Evolutionary conservation across 2,329 filamentous ascomycete genomes (phyloP).

Genomic region (Sporothrix humicola): DNA sequence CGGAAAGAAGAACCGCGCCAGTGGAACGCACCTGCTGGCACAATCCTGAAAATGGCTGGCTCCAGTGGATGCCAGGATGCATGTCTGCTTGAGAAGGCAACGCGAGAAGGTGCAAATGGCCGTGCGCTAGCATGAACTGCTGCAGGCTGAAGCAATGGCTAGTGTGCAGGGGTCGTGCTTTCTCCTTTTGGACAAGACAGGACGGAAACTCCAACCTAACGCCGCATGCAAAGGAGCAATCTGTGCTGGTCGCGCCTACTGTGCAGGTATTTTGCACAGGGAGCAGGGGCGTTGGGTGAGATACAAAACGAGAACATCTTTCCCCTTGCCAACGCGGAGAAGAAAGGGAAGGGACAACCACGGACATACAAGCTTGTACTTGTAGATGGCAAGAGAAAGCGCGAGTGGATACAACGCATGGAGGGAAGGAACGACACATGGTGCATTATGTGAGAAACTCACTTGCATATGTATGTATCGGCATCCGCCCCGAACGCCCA

Average conservation of each 20-base stretch:
- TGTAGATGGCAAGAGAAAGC: not conserved
- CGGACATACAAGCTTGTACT: too few relatives aligned
- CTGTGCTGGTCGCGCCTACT: conserved; percentile 7
- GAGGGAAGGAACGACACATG: not conserved
- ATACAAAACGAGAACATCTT: not conserved
- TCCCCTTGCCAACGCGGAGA: conserved; percentile 13
- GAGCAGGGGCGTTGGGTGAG: not conserved
- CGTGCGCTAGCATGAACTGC: conserved; percentile 30
- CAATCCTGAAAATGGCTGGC: not conserved
- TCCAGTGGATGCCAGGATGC: conserved; percentile 5
- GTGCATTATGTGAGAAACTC: not conserved
- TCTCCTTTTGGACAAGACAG: conserved; percentile 14
- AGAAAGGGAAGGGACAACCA: conserved; percentile 19
- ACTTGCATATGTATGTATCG: not conserved
- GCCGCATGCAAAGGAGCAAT: conserved; percentile 3
- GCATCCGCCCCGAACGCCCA: conserved; percentile 29
- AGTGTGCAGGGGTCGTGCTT: conserved; percentile 12
- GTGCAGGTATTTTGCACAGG: not conserved
- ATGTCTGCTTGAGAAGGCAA: not conserved
- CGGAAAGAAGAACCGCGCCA: conserved; percentile 18
- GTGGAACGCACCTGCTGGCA: conserved; percentile 20
- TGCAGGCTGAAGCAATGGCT: conserved; percentile 25
- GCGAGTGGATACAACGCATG: too few relatives aligned
- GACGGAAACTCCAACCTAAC: conserved; percentile 18
- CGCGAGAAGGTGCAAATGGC: conserved; percentile 23